phyloP scores from a whole-genome alignment of 805 yeast species.

The Saturnispora silvae region DNA sequence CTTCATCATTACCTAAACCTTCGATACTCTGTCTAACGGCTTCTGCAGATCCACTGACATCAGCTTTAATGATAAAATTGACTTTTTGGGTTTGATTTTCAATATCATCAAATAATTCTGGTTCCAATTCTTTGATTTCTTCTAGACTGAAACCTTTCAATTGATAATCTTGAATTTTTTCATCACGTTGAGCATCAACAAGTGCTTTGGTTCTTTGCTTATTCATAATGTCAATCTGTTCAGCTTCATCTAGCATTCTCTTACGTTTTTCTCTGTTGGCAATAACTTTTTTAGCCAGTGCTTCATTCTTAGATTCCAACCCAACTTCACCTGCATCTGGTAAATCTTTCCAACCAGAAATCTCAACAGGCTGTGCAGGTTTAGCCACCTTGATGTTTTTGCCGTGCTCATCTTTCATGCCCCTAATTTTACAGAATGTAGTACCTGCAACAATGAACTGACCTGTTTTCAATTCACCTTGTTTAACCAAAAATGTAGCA shows the following conservation, averaged over 20 bases:
- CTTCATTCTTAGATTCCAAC: constrained; percentile 65
- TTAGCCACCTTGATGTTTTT: constrained; percentile 52
- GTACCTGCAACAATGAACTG: constrained; percentile 74
- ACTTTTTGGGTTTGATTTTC: constrained; percentile 27
- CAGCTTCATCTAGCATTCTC: constrained; percentile 43
- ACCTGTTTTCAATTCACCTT: constrained; percentile 69
- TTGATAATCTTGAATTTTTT: constrained; percentile 44
- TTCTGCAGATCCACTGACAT: constrained; percentile 90
- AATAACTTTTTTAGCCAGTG: constrained; percentile 63
- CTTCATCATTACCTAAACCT: constrained; percentile 82
- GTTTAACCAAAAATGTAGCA: constrained; percentile 73
- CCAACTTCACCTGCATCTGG: constrained; percentile 88
- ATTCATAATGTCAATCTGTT: constrained; percentile 63
- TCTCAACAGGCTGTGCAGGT: constrained; percentile 85
- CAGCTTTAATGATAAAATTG: constrained; percentile 73
- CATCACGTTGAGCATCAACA: constrained; percentile 41
- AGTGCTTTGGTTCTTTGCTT: constrained; percentile 47
- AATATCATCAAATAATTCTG: constrained; percentile 24
- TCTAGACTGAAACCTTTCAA: constrained; percentile 49
- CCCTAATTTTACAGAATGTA: constrained; percentile 75
- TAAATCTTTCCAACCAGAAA: constrained; percentile 88
- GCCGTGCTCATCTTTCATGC: constrained; percentile 67
- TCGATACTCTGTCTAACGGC: constrained; percentile 78
- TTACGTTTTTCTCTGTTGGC: constrained; percentile 49
- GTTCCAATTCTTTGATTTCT: constrained; percentile 30